phyloP scores from a whole-genome alignment of 2,329 filamentous ascomycete genomes.

The Cladobotryum protrusum region DNA sequence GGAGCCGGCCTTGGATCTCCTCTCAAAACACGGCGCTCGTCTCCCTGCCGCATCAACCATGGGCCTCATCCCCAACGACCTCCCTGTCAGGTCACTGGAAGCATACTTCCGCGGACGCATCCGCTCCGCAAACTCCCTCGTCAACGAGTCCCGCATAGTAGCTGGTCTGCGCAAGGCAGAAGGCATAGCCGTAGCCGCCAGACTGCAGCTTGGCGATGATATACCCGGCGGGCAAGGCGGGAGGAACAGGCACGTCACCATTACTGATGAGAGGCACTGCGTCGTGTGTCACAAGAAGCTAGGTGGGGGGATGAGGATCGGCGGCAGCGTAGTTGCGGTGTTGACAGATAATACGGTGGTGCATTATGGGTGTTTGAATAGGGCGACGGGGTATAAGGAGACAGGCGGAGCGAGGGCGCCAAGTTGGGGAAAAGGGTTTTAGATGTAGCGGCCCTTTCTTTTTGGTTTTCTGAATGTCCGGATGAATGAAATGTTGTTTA shows the following conservation, averaged over 20 bases:
- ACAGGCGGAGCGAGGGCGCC: conserved; percentile 26
- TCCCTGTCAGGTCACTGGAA: conserved; percentile 74
- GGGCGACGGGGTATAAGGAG: conserved; percentile 34
- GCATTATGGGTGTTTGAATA: conserved; percentile 70
- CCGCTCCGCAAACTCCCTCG: conserved; percentile 71
- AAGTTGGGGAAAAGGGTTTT: conserved; percentile 33
- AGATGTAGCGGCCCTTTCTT: conserved; percentile 10
- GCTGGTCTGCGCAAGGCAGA: conserved; percentile 71
- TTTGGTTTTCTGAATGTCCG: background rate
- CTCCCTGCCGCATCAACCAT: conserved; percentile 83
- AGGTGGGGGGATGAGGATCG: conserved; percentile 76
- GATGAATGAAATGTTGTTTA: background rate
- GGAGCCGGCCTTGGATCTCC: conserved; percentile 72
- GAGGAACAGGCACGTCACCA: conserved; percentile 62
- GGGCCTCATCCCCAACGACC: conserved; percentile 71
- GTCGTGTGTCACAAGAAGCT: conserved; percentile 90
- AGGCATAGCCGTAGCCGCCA: conserved; percentile 68
- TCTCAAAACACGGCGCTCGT: conserved; percentile 88
- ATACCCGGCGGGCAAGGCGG: conserved; percentile 45
- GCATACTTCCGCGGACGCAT: conserved; percentile 91
- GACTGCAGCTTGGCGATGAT: conserved; percentile 66
- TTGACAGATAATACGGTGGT: conserved; percentile 77
- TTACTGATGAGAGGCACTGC: conserved; percentile 84
- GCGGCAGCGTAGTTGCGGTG: conserved; percentile 84
- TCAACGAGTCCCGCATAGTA: conserved; percentile 75